phyloP scores from a whole-genome alignment of 352 stramenopile species.

The Phytophthora sp. region DNA sequence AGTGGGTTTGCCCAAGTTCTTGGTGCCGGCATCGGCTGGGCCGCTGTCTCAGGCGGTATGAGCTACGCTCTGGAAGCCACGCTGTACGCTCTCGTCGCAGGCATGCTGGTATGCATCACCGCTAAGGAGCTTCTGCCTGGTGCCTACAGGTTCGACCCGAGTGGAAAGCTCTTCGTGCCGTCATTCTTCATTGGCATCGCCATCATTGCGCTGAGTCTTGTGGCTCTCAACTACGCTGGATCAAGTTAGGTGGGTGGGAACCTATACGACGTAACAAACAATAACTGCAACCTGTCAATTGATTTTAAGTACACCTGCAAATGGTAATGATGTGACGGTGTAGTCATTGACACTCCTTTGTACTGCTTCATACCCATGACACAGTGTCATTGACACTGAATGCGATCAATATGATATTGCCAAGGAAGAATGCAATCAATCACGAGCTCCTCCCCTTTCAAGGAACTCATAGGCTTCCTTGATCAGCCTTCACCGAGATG shows the following conservation, averaged over 20 bases:
- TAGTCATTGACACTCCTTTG: no score
- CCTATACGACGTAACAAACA: slow-evolving; percentile 1
- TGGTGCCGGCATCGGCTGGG: slow-evolving; percentile 86
- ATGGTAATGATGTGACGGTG: no score
- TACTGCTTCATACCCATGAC: no score
- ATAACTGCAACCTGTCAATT: slow-evolving; percentile 20
- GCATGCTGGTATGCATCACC: slow-evolving; percentile 94
- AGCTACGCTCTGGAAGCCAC: slow-evolving; percentile 79
- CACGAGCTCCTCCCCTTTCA: no score
- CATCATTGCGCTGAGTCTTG: slow-evolving; percentile 92
- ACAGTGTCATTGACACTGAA: no score
- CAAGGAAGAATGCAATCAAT: no score
- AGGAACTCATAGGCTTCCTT: no score
- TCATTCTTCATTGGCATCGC: slow-evolving; percentile 88
- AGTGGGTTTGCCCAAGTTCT: slow-evolving; percentile 91
- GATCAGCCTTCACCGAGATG: no score
- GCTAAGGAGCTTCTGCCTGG: slow-evolving; percentile 92
- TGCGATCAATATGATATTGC: no score
- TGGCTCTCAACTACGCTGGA: slow-evolving; percentile 82
- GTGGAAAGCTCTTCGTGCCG: slow-evolving; percentile 86
- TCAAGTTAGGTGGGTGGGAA: slow-evolving; percentile 29
- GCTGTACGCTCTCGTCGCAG: slow-evolving; percentile 92
- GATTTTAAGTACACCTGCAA: no score
- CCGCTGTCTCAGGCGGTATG: slow-evolving; percentile 53
- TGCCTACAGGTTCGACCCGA: slow-evolving; percentile 90